These are phyloP conservation scores for Alternaria brassicae DNA, from an alignment of 2,329 filamentous ascomycete species.

Conservation along the genomic window DNA sequence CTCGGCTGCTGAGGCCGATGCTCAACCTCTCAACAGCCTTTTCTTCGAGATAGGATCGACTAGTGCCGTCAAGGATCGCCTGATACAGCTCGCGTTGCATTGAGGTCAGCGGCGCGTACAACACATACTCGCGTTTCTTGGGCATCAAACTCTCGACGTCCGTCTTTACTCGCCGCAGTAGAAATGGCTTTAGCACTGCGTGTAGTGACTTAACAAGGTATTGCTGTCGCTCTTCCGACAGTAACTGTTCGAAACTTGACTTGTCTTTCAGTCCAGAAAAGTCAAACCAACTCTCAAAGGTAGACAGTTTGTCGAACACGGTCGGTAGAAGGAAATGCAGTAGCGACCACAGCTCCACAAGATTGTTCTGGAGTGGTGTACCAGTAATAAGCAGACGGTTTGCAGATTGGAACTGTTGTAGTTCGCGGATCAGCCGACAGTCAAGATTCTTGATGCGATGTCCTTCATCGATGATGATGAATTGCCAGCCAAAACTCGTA, in stretches of 20 bases:
- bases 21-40: conserved; percentile 74
- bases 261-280: conserved; percentile 92
- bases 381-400: conserved; percentile 93
- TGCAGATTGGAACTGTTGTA: conserved; percentile 87
- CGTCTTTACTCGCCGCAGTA: conserved; percentile 86
- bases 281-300: conserved; percentile 96
- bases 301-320: conserved; percentile 91
- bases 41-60: conserved; percentile 69
- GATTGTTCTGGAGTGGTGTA: conserved; percentile 93
- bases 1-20: conserved; percentile 47
- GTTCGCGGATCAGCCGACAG: conserved; percentile 85
- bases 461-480: conserved; percentile 97
- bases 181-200: conserved; percentile 87
- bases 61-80: conserved; percentile 68
- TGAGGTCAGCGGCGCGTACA: conserved; percentile 89
- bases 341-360: conserved; percentile 92
- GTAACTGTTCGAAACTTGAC: conserved; percentile 76
- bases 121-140: conserved; percentile 93
- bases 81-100: conserved; percentile 93
- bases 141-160: conserved; percentile 93
- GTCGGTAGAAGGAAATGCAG: conserved; percentile 91
- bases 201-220: conserved; percentile 88
- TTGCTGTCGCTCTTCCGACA: conserved; percentile 78
- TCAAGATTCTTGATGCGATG: conserved; percentile 98
- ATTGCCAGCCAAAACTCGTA: conserved; percentile 89